phyloP scores from a whole-genome alignment of 2,329 filamentous ascomycete genomes.

The Verticillium isaacii region DNA sequence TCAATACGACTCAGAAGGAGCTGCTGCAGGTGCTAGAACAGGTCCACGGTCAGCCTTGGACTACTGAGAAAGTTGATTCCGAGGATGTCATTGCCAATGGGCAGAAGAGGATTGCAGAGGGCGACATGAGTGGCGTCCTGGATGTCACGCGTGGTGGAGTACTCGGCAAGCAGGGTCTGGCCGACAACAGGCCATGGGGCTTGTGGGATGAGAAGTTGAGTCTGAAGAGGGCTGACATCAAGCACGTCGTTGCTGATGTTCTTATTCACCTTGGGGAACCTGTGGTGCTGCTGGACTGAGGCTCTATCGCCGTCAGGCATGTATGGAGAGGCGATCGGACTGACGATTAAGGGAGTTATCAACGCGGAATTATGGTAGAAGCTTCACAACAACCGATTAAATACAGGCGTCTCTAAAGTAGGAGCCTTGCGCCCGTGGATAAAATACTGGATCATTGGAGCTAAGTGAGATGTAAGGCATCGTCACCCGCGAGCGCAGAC shows the following conservation, averaged over 20 bases:
- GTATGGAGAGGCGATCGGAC: too few relatives aligned
- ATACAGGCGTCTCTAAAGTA: too few relatives aligned
- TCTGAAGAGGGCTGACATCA: not conserved
- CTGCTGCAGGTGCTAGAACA: not conserved
- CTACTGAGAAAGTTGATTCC: not conserved
- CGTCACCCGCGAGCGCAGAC: too few relatives aligned
- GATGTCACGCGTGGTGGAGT: not conserved
- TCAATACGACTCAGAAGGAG: not conserved
- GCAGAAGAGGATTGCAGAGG: not conserved
- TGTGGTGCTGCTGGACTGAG: too few relatives aligned
- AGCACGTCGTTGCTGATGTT: not conserved
- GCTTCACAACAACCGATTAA: too few relatives aligned
- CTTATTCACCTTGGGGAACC: not conserved
- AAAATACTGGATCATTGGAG: too few relatives aligned
- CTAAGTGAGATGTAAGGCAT: too few relatives aligned
- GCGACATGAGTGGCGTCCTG: not conserved
- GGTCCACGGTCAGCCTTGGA: not conserved
- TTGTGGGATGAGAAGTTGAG: conserved; percentile 2
- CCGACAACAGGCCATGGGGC: not conserved
- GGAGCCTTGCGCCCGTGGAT: too few relatives aligned
- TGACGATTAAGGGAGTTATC: too few relatives aligned
- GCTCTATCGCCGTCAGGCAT: not conserved
- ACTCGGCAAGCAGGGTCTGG: not conserved
- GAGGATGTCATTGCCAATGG: not conserved
- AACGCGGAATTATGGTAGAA: too few relatives aligned